These are phyloP conservation scores for Monosporozyma servazzii DNA, from an alignment of 805 yeast species.

Conservation along the genomic window DNA sequence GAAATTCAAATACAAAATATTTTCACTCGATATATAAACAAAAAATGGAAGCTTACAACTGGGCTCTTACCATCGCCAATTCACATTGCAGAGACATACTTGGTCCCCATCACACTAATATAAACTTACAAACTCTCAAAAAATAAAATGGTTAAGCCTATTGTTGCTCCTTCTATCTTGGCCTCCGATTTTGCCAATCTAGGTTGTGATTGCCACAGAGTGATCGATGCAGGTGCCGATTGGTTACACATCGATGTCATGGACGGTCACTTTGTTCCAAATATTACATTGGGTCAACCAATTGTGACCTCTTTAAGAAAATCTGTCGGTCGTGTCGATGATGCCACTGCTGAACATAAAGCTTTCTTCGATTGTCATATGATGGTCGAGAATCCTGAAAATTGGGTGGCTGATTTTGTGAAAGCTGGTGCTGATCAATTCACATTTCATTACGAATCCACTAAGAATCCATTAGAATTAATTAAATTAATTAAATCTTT, in stretches of 20 bases:
- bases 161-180: slow-evolving; percentile 89
- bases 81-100: not conserved
- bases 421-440: slow-evolving; percentile 92
- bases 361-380: slow-evolving; percentile 89
- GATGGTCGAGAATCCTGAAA: slow-evolving; percentile 92
- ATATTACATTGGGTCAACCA: slow-evolving; percentile 90
- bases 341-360: slow-evolving; percentile 33
- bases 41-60: no score
- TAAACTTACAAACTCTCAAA: no score
- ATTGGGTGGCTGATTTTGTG: slow-evolving; percentile 89
- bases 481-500: slow-evolving; percentile 64
- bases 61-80: no score
- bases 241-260: slow-evolving; percentile 98
- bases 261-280: slow-evolving; percentile 99
- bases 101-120: no score
- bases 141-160: slow-evolving; percentile 56
- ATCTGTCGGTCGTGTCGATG: slow-evolving; percentile 57
- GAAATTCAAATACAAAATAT: no score
- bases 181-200: slow-evolving; percentile 87
- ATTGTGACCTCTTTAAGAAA: slow-evolving; percentile 69
- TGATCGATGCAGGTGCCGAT: slow-evolving; percentile 75
- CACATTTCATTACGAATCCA: slow-evolving; percentile 92
- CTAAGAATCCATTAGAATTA: slow-evolving; percentile 64
- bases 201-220: slow-evolving; percentile 77
- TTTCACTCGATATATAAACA: not conserved